Percentiles rank a stretch among this genome's conserved stretches.
phyloP scores from a whole-genome alignment of 2,329 filamentous ascomycete genomes.

The Amauroascus niger region DNA sequence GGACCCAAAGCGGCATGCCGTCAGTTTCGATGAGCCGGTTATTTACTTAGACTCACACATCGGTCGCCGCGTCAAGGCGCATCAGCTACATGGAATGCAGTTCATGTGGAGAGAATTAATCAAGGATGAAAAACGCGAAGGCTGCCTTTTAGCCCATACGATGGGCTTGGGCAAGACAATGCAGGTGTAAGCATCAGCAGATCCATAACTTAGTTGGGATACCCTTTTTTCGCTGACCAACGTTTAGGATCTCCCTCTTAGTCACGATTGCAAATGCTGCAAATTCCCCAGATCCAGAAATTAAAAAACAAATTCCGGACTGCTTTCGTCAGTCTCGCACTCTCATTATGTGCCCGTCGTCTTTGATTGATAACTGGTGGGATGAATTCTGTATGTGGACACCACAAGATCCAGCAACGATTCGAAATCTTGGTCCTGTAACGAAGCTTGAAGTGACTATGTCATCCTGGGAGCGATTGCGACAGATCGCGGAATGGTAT shows the following conservation, averaged over 20 bases:
- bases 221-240: background rate
- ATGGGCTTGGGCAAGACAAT: constrained; percentile 93
- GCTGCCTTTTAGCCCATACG: constrained; percentile 74
- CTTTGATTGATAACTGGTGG: constrained; percentile 70
- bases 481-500: constrained; percentile 51
- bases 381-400: constrained; percentile 68
- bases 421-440: constrained; percentile 45
- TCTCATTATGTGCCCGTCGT: constrained; percentile 65
- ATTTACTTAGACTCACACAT: constrained; percentile 53
- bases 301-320: constrained; percentile 58
- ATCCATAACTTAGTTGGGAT: background rate
- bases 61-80: constrained; percentile 58
- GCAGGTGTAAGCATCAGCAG: constrained; percentile 52
- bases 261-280: constrained; percentile 61
- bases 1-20: constrained; percentile 40
- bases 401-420: constrained; percentile 31
- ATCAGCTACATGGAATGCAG: constrained; percentile 70
- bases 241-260: constrained; percentile 61
- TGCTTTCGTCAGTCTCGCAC: constrained; percentile 54
- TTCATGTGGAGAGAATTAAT: constrained; percentile 86
- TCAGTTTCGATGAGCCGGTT: constrained; percentile 37
- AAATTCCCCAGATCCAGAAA: constrained; percentile 46
- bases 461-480: constrained; percentile 32
- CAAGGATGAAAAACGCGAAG: constrained; percentile 52
- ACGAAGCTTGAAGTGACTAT: constrained; percentile 45